phyloP scores from a whole-genome alignment of 2,329 filamentous ascomycete genomes.

The Monosporascus sp. region DNA sequence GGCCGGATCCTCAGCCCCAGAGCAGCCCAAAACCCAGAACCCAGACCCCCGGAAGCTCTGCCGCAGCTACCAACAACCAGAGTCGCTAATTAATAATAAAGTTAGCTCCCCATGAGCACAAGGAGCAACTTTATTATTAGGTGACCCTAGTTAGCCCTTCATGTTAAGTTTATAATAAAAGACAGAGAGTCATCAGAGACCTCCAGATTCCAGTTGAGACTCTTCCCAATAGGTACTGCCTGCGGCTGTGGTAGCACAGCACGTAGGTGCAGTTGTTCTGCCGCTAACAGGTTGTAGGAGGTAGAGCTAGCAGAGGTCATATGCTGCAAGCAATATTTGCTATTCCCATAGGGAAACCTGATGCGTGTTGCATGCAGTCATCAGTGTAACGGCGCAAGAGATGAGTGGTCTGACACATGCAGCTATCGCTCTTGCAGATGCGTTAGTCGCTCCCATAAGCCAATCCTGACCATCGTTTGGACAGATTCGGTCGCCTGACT shows the following conservation, averaged over 20 bases:
- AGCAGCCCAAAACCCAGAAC: not conserved
- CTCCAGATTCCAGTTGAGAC: no score
- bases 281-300: no score
- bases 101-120: not conserved
- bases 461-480: slow-evolving; percentile 27
- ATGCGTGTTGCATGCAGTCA: slow-evolving; percentile 28
- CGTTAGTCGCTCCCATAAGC: slow-evolving; percentile 20
- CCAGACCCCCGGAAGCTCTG: not conserved
- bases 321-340: slow-evolving; percentile 21
- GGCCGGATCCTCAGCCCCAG: not conserved
- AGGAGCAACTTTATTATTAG: not conserved
- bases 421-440: slow-evolving; percentile 26
- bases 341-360: slow-evolving; percentile 17
- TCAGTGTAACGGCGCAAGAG: slow-evolving; percentile 20
- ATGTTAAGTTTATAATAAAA: not conserved
- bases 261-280: no score
- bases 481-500: slow-evolving; percentile 29
- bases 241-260: no score
- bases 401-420: slow-evolving; percentile 27
- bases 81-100: not conserved
- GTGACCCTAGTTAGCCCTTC: not conserved
- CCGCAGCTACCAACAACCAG: not conserved
- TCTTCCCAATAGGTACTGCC: no score
- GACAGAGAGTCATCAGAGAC: no score
- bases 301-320: slow-evolving; percentile 15